A percentile compares a stretch with the other conserved stretches of the same genome.
phyloP scores from a whole-genome alignment of 345 rosid genomes.

The Sapria himalayana region DNA sequence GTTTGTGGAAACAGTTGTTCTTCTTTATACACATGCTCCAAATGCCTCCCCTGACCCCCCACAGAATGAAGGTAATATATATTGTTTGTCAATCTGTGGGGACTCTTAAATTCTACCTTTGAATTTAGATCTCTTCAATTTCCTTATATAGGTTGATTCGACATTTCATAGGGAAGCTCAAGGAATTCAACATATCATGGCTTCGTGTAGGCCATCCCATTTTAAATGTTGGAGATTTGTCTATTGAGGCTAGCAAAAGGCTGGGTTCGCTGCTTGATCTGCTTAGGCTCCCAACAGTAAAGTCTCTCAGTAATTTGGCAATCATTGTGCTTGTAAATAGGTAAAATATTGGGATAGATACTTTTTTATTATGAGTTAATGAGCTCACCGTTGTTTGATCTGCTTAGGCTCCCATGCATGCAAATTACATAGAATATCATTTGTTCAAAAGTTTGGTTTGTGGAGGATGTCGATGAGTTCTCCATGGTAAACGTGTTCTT shows the following conservation, averaged over 20 bases:
- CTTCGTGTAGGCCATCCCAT: slow-evolving; percentile 79
- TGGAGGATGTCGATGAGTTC: too few relatives aligned
- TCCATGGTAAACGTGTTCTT: too few relatives aligned
- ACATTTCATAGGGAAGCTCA: slow-evolving; percentile 24
- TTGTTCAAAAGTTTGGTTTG: too few relatives aligned
- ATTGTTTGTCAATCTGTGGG: slow-evolving; percentile 1
- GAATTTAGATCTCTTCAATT: slow-evolving; percentile 2
- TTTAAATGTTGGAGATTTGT: slow-evolving; percentile 65
- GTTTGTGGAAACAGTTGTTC: slow-evolving; percentile 75
- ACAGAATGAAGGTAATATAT: slow-evolving; percentile 33
- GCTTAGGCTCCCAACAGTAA: slow-evolving; percentile 69
- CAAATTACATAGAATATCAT: too few relatives aligned
- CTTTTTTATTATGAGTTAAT: too few relatives aligned
- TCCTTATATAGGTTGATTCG: slow-evolving; percentile 10
- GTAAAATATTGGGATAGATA: too few relatives aligned
- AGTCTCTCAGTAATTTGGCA: slow-evolving; percentile 42
- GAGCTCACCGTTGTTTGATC: too few relatives aligned
- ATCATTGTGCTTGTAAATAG: slow-evolving; percentile 58
- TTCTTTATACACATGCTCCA: slow-evolving; percentile 76
- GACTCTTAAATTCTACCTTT: background rate
- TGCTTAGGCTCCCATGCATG: too few relatives aligned
- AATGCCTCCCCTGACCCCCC: slow-evolving; percentile 37
- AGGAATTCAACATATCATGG: slow-evolving; percentile 63
- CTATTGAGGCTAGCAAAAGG: slow-evolving; percentile 71
- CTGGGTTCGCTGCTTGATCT: slow-evolving; percentile 80